Evolutionary conservation across 805 yeast genomes (phyloP).

Genomic region (Grigorovia jiainica): DNA sequence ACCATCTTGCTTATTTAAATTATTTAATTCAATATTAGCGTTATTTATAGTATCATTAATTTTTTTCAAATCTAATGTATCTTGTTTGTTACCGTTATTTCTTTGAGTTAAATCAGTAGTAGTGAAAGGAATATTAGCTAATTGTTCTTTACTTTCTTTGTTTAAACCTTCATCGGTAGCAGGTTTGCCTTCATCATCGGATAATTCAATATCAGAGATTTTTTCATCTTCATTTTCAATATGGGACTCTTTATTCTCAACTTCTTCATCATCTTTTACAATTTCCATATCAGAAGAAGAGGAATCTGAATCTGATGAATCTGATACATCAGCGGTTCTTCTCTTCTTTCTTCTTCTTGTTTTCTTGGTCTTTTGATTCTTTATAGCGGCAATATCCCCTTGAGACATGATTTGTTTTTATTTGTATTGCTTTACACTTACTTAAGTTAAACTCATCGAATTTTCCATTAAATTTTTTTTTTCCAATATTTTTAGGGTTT

Average conservation of each 20-base stretch:
- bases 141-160: constrained; percentile 13
- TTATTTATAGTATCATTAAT: constrained; percentile 24
- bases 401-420: constrained; percentile 14
- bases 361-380: constrained; percentile 17
- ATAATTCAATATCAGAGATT: constrained; percentile 29
- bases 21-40: constrained; percentile 13
- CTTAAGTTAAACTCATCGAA: neutral
- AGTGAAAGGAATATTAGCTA: constrained; percentile 24
- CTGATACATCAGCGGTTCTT: constrained; percentile 70
- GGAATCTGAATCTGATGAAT: constrained; percentile 40
- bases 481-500: neutral
- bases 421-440: neutral
- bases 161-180: constrained; percentile 11
- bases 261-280: constrained; percentile 8
- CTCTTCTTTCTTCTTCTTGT: constrained; percentile 65
- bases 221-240: constrained; percentile 11
- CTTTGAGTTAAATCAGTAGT: constrained; percentile 29
- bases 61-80: constrained; percentile 22
- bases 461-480: neutral
- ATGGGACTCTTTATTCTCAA: constrained; percentile 4
- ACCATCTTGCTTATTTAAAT: neutral
- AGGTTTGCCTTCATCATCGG: constrained; percentile 9
- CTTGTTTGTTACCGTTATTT: constrained; percentile 7
- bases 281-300: constrained; percentile 26
- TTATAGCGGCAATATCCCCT: constrained; percentile 13